These are phyloP conservation scores for Mortierella sp. DNA, from an alignment of 371 early-diverging fungal genomes.

Conservation along the genomic window DNA sequence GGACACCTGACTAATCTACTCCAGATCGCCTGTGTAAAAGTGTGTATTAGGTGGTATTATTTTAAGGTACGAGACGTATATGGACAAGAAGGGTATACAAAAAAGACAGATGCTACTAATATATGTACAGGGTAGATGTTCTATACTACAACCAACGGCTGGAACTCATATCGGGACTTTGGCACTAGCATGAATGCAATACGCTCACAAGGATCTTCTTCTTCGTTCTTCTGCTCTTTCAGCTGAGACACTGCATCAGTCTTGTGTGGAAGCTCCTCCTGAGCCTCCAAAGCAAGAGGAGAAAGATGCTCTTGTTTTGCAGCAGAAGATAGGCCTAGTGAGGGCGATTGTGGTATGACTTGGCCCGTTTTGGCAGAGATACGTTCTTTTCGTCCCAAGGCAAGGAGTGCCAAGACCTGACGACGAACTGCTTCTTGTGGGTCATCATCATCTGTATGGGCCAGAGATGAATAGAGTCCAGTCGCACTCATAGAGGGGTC, in stretches of 20 bases:
- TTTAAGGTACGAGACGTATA: neutral
- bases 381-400: constrained; percentile 35
- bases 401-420: constrained; percentile 25
- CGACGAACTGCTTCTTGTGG: constrained; percentile 15
- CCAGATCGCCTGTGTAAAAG: too few species aligned
- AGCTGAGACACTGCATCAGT: neutral
- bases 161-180: constrained; percentile 51
- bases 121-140: neutral
- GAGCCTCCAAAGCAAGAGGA: constrained; percentile 35
- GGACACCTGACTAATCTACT: too few species aligned
- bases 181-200: constrained; percentile 55
- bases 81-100: neutral
- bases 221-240: neutral
- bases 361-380: constrained; percentile 24
- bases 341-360: neutral
- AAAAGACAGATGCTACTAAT: neutral
- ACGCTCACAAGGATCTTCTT: constrained; percentile 22
- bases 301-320: constrained; percentile 3
- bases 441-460: constrained; percentile 5
- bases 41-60: too few species aligned
- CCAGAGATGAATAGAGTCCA: neutral
- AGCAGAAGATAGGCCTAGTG: neutral
- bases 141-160: constrained; percentile 22
- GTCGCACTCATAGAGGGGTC: too few species aligned
- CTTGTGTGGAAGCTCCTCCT: constrained; percentile 9